Percentiles rank a stretch among this genome's conserved stretches.
Evolutionary conservation across 768 basidiomycete genomes (phyloP).

Genomic region (Guyanaporus albipodus): DNA sequence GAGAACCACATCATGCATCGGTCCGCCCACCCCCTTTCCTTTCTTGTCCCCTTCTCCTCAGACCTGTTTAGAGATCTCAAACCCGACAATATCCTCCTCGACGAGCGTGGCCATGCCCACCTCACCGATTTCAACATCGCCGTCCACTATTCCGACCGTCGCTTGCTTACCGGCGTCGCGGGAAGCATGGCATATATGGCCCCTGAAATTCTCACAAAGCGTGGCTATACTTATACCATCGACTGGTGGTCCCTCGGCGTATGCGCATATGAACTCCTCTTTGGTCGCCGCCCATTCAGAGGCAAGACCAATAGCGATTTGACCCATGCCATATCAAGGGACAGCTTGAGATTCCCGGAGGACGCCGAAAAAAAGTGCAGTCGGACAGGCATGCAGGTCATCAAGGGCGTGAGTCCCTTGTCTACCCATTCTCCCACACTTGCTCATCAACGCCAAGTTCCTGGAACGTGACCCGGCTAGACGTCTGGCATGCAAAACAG

Average conservation of each 20-base stretch:
- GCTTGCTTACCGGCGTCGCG: slow-evolving; percentile 83
- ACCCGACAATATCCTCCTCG: slow-evolving; percentile 95
- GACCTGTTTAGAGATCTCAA: slow-evolving; percentile 72
- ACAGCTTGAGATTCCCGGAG: slow-evolving; percentile 85
- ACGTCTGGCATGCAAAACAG: slow-evolving; percentile 79
- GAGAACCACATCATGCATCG: slow-evolving; percentile 94
- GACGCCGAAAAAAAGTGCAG: slow-evolving; percentile 79
- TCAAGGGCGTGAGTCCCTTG: slow-evolving; percentile 64
- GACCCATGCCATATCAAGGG: slow-evolving; percentile 88
- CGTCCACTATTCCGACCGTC: slow-evolving; percentile 88
- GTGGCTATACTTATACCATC: slow-evolving; percentile 90
- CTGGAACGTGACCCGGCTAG: slow-evolving; percentile 80
- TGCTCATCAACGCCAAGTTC: slow-evolving; percentile 46
- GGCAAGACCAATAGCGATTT: slow-evolving; percentile 91
- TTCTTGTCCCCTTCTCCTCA: neutral
- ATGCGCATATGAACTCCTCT: slow-evolving; percentile 87
- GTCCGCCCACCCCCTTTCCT: slow-evolving; percentile 41
- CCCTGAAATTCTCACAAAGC: slow-evolving; percentile 83
- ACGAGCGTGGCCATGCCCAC: slow-evolving; percentile 94
- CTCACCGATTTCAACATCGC: slow-evolving; percentile 99
- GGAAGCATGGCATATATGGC: slow-evolving; percentile 99
- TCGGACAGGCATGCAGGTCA: slow-evolving; percentile 68
- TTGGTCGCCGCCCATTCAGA: slow-evolving; percentile 88
- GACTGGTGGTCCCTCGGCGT: slow-evolving; percentile 99
- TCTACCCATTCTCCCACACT: slow-evolving; percentile 11